Conservation (phyloP, 768 basidiomycete genomes). For the Tephrocybe sp. region DNA sequence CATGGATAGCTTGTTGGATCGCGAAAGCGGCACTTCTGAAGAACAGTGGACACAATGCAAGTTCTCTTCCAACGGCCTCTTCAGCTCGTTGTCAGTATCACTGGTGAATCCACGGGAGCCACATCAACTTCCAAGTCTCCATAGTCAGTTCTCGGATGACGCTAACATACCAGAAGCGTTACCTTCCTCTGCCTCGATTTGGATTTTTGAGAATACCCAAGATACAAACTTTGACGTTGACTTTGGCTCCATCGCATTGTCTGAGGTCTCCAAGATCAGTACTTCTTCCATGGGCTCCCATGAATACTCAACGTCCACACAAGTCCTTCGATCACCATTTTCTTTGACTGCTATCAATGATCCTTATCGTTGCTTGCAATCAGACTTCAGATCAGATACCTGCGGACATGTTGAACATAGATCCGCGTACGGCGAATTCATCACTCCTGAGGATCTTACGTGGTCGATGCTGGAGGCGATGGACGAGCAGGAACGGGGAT, state of each 20-base stretch:
- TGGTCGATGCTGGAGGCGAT: conserved; percentile 28
- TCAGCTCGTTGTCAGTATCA: conserved; percentile 2
- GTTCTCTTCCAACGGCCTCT: conserved; percentile 1
- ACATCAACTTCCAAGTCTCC: not conserved
- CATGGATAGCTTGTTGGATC: not conserved
- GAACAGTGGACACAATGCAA: not conserved
- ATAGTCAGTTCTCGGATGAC: not conserved
- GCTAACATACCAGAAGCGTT: conserved; percentile 21
- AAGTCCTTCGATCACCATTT: conserved; percentile 7
- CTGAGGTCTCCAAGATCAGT: not conserved
- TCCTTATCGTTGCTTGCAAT: not conserved
- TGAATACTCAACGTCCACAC: not conserved
- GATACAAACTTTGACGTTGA: not conserved
- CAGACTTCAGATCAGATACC: not conserved
- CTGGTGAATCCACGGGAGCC: conserved; percentile 1
- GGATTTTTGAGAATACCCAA: not conserved
- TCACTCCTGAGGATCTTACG: conserved; percentile 24
- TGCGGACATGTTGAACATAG: not conserved
- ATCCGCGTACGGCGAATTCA: not conserved
- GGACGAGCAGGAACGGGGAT: conserved; percentile 26
- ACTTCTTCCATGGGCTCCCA: not conserved
- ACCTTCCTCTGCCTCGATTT: conserved; percentile 27
- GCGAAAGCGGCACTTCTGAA: not conserved
- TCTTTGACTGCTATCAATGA: conserved; percentile 3
- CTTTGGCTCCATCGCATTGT: not conserved